These are phyloP conservation scores for Trametes versicolor DNA, from an alignment of 1,284 basidiomycete genomes.

Conservation along the genomic window DNA sequence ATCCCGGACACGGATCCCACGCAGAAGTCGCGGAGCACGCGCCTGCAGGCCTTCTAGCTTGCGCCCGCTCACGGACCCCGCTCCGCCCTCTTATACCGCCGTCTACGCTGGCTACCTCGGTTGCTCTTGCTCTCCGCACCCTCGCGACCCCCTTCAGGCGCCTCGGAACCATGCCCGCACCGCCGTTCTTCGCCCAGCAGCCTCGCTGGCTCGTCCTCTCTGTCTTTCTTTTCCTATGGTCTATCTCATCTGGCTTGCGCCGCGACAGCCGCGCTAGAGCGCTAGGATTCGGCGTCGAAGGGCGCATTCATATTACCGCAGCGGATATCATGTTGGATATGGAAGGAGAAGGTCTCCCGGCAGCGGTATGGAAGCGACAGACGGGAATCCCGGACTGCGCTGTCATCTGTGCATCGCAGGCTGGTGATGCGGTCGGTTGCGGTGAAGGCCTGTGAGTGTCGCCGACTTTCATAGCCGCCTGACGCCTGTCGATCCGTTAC, in stretches of 20 bases:
- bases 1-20: background rate
- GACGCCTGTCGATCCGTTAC: background rate
- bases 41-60: constrained; percentile 13
- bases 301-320: constrained; percentile 14
- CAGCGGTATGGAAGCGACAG: constrained; percentile 12
- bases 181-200: constrained; percentile 18
- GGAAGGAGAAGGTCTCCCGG: background rate
- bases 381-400: constrained; percentile 23
- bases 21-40: constrained; percentile 12
- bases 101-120: constrained; percentile 8
- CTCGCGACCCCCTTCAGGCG: background rate
- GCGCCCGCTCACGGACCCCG: constrained; percentile 2
- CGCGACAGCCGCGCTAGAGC: constrained; percentile 22
- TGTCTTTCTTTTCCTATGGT: constrained; percentile 35
- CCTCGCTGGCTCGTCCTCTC: constrained; percentile 38
- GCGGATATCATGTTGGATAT: constrained; percentile 12
- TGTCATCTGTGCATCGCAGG: constrained; percentile 22
- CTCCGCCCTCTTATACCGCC: constrained; percentile 2
- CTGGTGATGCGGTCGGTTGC: constrained; percentile 26
- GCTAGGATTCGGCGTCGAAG: constrained; percentile 34
- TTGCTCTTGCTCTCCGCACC: constrained; percentile 8
- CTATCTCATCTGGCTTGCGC: constrained; percentile 27
- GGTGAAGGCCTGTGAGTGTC: constrained; percentile 31
- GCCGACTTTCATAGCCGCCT: background rate
- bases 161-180: constrained; percentile 16